A percentile compares a stretch with the other conserved stretches of the same genome.
phyloP scores from a whole-genome alignment of 495 filamentous ascomycete species.

The Thermothielavioides terrestris region DNA sequence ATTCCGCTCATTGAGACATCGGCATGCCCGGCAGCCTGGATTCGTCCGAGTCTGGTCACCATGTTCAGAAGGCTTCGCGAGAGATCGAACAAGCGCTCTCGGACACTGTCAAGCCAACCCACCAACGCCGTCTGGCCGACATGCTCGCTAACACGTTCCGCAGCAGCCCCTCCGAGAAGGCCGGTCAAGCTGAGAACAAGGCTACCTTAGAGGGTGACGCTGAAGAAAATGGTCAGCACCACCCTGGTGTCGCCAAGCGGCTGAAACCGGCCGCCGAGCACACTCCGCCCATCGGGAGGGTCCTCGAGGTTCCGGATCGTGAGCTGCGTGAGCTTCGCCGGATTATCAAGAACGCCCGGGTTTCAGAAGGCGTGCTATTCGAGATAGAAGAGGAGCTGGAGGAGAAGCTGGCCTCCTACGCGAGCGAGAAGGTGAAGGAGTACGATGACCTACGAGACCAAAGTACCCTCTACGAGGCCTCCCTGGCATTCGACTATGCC shows the following conservation, averaged over 20 bases:
- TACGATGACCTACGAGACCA: conserved; percentile 10
- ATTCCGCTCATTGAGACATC: no score
- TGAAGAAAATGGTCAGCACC: not conserved
- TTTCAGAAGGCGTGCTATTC: not conserved
- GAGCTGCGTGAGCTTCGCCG: not conserved
- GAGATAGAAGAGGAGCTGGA: not conserved
- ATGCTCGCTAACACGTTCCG: conserved; percentile 6
- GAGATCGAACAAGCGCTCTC: conserved; percentile 7
- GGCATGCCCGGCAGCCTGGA: conserved; percentile 5
- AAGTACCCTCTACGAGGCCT: conserved; percentile 9
- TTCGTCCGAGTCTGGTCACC: not conserved
- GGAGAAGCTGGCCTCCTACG: not conserved
- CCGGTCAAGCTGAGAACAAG: not conserved
- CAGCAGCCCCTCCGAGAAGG: not conserved
- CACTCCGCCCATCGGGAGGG: not conserved
- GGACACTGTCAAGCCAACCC: conserved; percentile 8
- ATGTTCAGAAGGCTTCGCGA: conserved; percentile 8
- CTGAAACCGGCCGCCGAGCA: not conserved
- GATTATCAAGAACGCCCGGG: not conserved
- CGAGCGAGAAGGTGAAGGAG: not conserved
- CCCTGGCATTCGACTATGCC: conserved; percentile 18
- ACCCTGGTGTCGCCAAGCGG: not conserved
- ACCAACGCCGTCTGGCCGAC: not conserved
- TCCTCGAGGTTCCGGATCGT: not conserved
- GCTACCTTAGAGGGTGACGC: not conserved